phyloP scores from a whole-genome alignment of 495 filamentous ascomycete species.

The Lasiosphaeria miniovina region DNA sequence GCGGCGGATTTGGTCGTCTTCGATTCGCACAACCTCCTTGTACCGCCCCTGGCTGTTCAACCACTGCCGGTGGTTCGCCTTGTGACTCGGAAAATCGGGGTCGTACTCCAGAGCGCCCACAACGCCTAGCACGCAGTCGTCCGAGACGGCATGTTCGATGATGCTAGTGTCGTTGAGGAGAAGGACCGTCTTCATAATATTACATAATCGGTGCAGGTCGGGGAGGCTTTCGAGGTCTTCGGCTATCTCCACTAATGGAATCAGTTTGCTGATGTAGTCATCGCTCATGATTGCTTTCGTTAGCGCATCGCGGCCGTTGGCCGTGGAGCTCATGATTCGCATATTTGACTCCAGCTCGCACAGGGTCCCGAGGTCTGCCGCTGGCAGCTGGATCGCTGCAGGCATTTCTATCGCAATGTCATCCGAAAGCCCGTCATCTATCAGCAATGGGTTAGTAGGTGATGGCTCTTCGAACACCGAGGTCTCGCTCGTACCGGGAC shows the following conservation, averaged over 20 bases:
- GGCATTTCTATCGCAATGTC: slow-evolving; percentile 66
- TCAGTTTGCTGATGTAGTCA: slow-evolving; percentile 83
- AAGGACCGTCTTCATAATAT: slow-evolving; percentile 95
- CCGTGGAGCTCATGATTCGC: slow-evolving; percentile 68
- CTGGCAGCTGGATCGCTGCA: slow-evolving; percentile 69
- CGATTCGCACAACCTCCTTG: slow-evolving; percentile 93
- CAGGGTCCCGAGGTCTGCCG: slow-evolving; percentile 74
- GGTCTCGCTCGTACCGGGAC: slow-evolving; percentile 41
- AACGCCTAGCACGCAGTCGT: slow-evolving; percentile 84
- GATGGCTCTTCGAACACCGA: background rate
- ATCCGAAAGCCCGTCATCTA: slow-evolving; percentile 89
- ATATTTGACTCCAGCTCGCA: slow-evolving; percentile 79
- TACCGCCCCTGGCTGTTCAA: slow-evolving; percentile 82
- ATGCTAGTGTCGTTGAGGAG: slow-evolving; percentile 91
- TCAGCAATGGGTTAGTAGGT: slow-evolving; percentile 12
- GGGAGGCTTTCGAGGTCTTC: slow-evolving; percentile 85
- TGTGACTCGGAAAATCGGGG: slow-evolving; percentile 97
- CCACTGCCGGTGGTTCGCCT: slow-evolving; percentile 95
- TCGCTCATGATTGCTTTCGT: slow-evolving; percentile 80
- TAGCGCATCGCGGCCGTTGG: slow-evolving; percentile 79
- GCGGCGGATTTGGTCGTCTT: slow-evolving; percentile 70
- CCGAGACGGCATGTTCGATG: slow-evolving; percentile 88
- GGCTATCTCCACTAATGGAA: slow-evolving; percentile 77
- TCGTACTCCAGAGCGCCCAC: slow-evolving; percentile 98
- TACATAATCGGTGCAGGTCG: slow-evolving; percentile 89